Percentiles rank a stretch among this genome's conserved stretches.
These are phyloP conservation scores for Agroathelia rolfsii DNA, from an alignment of 1,284 basidiomycete genomes.

Conservation along the genomic window DNA sequence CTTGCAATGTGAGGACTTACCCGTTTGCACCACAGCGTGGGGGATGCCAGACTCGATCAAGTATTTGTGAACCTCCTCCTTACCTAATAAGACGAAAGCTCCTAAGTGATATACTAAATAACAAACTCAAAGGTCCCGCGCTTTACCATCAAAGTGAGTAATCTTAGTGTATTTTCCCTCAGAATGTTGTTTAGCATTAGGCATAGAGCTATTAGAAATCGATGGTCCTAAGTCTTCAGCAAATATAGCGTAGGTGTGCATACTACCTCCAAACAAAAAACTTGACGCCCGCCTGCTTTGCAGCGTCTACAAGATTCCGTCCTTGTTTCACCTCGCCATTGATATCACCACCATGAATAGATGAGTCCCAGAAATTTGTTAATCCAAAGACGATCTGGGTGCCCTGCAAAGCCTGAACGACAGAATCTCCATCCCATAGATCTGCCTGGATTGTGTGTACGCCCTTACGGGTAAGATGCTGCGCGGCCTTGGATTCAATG, in stretches of 20 bases:
- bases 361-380: not conserved
- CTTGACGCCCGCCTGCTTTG: constrained; percentile 9
- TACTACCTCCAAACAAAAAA: constrained; percentile 11
- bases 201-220: no score
- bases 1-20: no score
- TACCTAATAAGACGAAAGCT: no score
- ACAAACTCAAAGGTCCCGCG: no score
- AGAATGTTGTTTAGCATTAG: no score
- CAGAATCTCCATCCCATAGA: constrained; percentile 3
- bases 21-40: no score
- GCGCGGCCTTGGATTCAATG: constrained; percentile 7
- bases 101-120: no score
- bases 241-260: not conserved
- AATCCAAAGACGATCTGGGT: constrained; percentile 11
- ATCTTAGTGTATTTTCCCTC: no score
- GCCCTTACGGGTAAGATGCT: constrained; percentile 6
- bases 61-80: no score
- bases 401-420: constrained; percentile 7
- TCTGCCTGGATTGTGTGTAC: constrained; percentile 10
- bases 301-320: constrained; percentile 10
- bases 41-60: no score
- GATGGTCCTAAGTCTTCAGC: no score
- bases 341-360: not conserved
- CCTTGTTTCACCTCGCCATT: constrained; percentile 6
- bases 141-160: no score